Percentiles rank a stretch among this genome's conserved stretches.
Evolutionary conservation across 352 stramenopile species (phyloP).

Genomic region (Pythium dissimile): DNA sequence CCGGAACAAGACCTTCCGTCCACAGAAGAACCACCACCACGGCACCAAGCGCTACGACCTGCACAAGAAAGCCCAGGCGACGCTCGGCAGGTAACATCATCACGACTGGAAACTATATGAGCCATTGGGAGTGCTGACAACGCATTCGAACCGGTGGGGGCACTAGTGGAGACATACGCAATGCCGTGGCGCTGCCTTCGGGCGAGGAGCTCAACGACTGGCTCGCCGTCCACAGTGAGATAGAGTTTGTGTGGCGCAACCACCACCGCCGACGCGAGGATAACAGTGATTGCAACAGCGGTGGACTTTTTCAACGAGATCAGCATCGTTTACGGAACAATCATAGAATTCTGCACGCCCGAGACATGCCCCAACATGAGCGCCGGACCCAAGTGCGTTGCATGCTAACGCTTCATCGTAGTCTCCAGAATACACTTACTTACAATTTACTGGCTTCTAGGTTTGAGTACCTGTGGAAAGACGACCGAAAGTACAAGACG

Average conservation of each 20-base stretch:
- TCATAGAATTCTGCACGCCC: constrained; percentile 78
- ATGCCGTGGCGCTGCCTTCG: constrained; percentile 53
- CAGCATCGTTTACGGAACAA: constrained; percentile 90
- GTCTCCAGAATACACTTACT: neutral
- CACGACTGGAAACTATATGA: neutral
- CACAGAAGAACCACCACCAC: constrained; percentile 78
- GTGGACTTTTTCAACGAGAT: constrained; percentile 96
- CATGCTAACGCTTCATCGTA: neutral
- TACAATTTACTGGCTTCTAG: constrained; percentile 13
- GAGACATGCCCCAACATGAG: constrained; percentile 73
- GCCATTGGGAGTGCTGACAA: too few relatives aligned
- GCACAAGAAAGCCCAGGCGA: constrained; percentile 79
- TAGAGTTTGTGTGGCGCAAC: too few relatives aligned
- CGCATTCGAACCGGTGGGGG: too few relatives aligned
- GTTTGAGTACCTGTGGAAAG: constrained; percentile 91
- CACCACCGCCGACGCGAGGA: too few relatives aligned
- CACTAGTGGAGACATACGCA: constrained; percentile 59
- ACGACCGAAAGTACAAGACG: constrained; percentile 68
- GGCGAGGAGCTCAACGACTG: constrained; percentile 91
- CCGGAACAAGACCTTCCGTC: constrained; percentile 85
- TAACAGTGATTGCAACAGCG: constrained; percentile 29
- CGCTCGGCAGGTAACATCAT: constrained; percentile 67
- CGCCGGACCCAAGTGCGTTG: constrained; percentile 52
- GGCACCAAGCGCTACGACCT: constrained; percentile 84
- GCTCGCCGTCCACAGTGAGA: constrained; percentile 89